Conservation (phyloP, 2,329 filamentous ascomycete genomes). For the Salinomyces thailandicus region DNA sequence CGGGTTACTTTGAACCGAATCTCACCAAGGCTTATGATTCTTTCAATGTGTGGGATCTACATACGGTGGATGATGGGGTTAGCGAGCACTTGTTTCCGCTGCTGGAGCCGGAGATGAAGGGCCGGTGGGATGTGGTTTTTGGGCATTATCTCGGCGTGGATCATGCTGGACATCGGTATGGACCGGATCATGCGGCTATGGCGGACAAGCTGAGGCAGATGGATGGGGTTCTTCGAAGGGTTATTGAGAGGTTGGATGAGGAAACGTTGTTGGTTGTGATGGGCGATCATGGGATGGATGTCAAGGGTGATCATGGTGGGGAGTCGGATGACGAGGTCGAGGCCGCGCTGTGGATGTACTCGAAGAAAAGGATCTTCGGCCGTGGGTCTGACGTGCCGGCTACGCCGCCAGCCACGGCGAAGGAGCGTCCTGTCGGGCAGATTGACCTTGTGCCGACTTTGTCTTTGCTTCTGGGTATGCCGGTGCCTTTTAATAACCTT, state of each 20-base stretch:
- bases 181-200: constrained; percentile 88
- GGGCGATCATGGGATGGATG: constrained; percentile 99
- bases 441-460: constrained; percentile 94
- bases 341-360: constrained; percentile 97
- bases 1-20: constrained; percentile 79
- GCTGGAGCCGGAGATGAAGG: constrained; percentile 52
- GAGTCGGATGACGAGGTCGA: constrained; percentile 95
- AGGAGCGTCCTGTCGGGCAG: constrained; percentile 64
- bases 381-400: constrained; percentile 50
- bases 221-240: constrained; percentile 64
- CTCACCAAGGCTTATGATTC: constrained; percentile 87
- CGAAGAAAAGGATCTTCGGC: constrained; percentile 75
- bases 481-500: constrained; percentile 92
- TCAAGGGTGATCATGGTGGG: constrained; percentile 94
- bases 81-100: constrained; percentile 83
- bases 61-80: constrained; percentile 93
- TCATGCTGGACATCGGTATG: constrained; percentile 92
- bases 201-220: constrained; percentile 82
- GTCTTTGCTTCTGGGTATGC: constrained; percentile 75
- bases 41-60: constrained; percentile 95
- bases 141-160: constrained; percentile 93
- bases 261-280: constrained; percentile 85
- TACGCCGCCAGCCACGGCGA: constrained; percentile 56
- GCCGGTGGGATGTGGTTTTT: constrained; percentile 86
- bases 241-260: constrained; percentile 66